phyloP scores from a whole-genome alignment of 1,284 basidiomycete species.

The Tylopilus sp. region DNA sequence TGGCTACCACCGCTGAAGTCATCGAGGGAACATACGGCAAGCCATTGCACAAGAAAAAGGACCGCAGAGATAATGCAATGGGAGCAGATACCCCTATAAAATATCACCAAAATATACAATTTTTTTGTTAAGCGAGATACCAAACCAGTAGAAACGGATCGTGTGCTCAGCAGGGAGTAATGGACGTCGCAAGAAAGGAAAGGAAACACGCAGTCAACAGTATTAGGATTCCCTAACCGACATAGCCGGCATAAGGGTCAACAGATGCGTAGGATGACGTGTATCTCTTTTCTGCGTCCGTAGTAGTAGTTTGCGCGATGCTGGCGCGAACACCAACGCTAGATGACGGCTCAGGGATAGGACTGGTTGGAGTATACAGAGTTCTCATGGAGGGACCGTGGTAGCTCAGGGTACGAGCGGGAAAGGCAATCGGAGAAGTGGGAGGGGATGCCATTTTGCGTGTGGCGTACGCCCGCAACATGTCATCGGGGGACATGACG shows the following conservation, averaged over 20 bases:
- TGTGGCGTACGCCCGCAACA: constrained; percentile 80
- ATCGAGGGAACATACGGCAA: constrained; percentile 4
- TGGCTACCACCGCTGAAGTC: constrained; percentile 21
- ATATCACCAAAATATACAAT: constrained; percentile 30
- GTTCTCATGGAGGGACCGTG: constrained; percentile 42
- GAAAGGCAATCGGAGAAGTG: constrained; percentile 45
- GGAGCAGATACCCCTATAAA: constrained; percentile 11
- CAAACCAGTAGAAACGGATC: constrained; percentile 5
- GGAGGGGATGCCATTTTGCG: constrained; percentile 54
- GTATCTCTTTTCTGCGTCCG: constrained; percentile 36
- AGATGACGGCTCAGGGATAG: constrained; percentile 20
- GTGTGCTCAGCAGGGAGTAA: neutral
- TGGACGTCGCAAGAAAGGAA: constrained; percentile 1
- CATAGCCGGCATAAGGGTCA: constrained; percentile 33
- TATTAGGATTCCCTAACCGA: constrained; percentile 7
- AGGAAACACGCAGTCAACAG: neutral
- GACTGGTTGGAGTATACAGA: constrained; percentile 39
- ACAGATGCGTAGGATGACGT: constrained; percentile 36
- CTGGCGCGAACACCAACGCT: constrained; percentile 12
- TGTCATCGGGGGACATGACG: constrained; percentile 75
- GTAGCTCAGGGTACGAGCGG: constrained; percentile 35
- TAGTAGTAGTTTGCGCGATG: constrained; percentile 14
- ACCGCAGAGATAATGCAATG: constrained; percentile 1
- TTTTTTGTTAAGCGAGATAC: constrained; percentile 13
- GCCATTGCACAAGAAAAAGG: constrained; percentile 7